Conservation (phyloP, 2,329 filamentous ascomycete species). For the Penicillium sp. region DNA sequence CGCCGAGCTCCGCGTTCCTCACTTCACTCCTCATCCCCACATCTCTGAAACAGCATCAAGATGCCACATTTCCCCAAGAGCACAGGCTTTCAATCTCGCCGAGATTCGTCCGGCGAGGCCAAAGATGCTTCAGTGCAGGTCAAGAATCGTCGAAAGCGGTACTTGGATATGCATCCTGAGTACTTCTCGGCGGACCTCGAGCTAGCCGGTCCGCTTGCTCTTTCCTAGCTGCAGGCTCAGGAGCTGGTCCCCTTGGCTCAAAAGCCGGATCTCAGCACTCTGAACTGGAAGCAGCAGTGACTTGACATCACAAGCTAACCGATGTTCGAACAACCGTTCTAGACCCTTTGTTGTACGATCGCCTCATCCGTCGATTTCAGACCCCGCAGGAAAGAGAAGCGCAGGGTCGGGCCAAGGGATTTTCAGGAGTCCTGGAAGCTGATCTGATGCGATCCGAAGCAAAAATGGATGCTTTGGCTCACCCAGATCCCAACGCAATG, state of each 20-base stretch:
- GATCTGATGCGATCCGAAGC: constrained; percentile 72
- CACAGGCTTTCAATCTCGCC: constrained; percentile 18
- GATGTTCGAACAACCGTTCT: constrained; percentile 8
- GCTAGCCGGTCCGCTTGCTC: constrained; percentile 49
- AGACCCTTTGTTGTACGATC: constrained; percentile 78
- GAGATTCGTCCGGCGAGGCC: constrained; percentile 9
- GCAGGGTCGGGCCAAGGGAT: constrained; percentile 68
- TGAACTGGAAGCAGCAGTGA: constrained; percentile 6
- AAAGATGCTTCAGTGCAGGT: constrained; percentile 44
- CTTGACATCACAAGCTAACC: constrained; percentile 23
- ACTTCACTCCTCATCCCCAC: constrained; percentile 12
- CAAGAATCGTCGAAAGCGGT: constrained; percentile 73
- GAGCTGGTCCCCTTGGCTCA: not conserved
- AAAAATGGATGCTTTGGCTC: constrained; percentile 59
- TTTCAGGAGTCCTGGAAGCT: constrained; percentile 70
- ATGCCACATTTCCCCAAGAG: constrained; percentile 37
- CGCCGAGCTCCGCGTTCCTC: constrained; percentile 24
- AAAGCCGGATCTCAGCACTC: constrained; percentile 5
- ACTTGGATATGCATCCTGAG: constrained; percentile 63
- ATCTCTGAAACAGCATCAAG: constrained; percentile 10
- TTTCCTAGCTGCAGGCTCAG: constrained; percentile 20
- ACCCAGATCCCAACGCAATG: constrained; percentile 47
- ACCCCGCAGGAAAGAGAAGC: constrained; percentile 65
- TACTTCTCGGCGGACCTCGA: constrained; percentile 64
- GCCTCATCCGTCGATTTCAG: constrained; percentile 70